Conservation (phyloP, 2,329 filamentous ascomycete species). For the Aphanoascus verrucosus region DNA sequence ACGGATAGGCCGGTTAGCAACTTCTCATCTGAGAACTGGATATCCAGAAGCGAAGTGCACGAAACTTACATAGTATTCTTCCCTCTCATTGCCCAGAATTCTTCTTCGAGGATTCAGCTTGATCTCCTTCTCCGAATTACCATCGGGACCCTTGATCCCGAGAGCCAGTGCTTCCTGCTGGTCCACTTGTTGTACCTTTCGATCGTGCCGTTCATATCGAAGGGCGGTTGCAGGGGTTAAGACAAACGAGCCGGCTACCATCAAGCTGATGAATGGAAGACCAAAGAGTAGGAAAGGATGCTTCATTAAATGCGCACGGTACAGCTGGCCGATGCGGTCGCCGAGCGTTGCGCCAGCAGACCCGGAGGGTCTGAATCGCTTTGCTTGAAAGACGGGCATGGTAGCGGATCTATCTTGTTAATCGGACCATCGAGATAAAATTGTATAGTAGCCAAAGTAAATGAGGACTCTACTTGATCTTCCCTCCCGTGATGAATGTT, state of each 20-base stretch:
- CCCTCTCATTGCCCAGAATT: slow-evolving; percentile 33
- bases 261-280: slow-evolving; percentile 79
- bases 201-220: slow-evolving; percentile 85
- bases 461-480: too few relatives aligned
- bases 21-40: neutral
- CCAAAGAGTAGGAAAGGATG: slow-evolving; percentile 91
- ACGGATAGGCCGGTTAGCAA: neutral
- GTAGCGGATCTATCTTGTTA: neutral
- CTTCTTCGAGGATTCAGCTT: slow-evolving; percentile 37
- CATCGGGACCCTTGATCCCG: slow-evolving; percentile 52
- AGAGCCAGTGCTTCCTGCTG: slow-evolving; percentile 80
- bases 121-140: slow-evolving; percentile 71
- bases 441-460: neutral
- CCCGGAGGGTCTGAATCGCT: slow-evolving; percentile 56
- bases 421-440: neutral
- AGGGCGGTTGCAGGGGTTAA: slow-evolving; percentile 88
- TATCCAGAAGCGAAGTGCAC: neutral
- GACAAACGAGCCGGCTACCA: slow-evolving; percentile 86
- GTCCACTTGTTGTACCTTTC: slow-evolving; percentile 73
- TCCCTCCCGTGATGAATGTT: too few relatives aligned
- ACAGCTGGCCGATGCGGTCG: slow-evolving; percentile 60
- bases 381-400: slow-evolving; percentile 57
- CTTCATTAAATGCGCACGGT: slow-evolving; percentile 62
- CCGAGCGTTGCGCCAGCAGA: slow-evolving; percentile 43
- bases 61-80: slow-evolving; percentile 40